These are phyloP conservation scores for Ophiostoma perfectum DNA, from an alignment of 2,329 filamentous ascomycete genomes.

Conservation along the genomic window DNA sequence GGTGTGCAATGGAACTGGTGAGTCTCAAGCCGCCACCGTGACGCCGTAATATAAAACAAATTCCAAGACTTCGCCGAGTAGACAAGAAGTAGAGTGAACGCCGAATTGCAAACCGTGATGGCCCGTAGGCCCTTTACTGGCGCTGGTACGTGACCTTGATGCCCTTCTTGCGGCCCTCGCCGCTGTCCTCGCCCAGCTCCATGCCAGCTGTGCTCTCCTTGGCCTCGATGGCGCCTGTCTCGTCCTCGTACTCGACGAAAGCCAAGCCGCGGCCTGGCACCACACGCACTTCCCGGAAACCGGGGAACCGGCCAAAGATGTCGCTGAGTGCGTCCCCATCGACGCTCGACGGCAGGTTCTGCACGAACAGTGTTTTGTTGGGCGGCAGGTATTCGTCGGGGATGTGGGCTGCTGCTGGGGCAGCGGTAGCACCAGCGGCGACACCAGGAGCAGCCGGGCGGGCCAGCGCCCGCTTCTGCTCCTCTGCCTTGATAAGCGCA, in stretches of 20 bases:
- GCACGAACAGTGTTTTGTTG: constrained; percentile 93
- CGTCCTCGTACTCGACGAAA: constrained; percentile 92
- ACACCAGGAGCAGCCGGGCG: constrained; percentile 2
- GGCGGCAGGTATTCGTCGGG: constrained; percentile 98
- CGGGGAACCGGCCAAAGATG: constrained; percentile 85
- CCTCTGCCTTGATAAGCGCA: constrained; percentile 72
- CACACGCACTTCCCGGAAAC: constrained; percentile 85
- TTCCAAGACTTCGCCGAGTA: constrained; percentile 7
- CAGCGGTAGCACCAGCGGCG: neutral
- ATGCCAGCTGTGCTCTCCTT: constrained; percentile 91
- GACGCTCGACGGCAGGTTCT: constrained; percentile 83
- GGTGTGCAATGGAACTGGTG: constrained; percentile 24
- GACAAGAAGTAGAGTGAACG: neutral
- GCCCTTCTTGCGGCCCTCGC: constrained; percentile 44
- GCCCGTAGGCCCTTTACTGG: constrained; percentile 49
- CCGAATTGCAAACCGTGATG: neutral
- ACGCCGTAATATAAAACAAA: constrained; percentile 12
- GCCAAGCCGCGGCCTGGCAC: constrained; percentile 86
- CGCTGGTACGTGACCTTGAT: constrained; percentile 97
- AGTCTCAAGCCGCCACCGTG: constrained; percentile 12
- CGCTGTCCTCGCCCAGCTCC: constrained; percentile 58
- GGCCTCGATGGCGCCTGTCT: constrained; percentile 81
- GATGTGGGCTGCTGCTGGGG: constrained; percentile 48
- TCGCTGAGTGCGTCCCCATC: constrained; percentile 60
- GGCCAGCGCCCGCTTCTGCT: constrained; percentile 49